phyloP scores from a whole-genome alignment of 202 grass and related monocot species.

The Dendrocalamus latiflorus region DNA sequence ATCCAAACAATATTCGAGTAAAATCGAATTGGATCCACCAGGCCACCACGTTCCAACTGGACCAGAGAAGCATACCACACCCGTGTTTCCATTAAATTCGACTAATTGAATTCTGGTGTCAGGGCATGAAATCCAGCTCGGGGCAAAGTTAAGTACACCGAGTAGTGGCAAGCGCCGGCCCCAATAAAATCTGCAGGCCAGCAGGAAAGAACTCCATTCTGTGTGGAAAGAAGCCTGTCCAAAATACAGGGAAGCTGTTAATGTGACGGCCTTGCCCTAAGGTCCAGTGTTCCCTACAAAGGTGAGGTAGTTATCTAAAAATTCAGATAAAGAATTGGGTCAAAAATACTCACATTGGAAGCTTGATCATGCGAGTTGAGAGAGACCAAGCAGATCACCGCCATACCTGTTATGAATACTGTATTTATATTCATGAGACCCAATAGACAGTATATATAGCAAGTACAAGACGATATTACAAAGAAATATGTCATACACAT shows the following conservation, averaged over 20 bases:
- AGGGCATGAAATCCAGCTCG: slow-evolving; percentile 22
- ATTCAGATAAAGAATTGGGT: not conserved
- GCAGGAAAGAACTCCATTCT: not conserved
- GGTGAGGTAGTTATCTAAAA: not conserved
- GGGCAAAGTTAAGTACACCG: slow-evolving; percentile 2
- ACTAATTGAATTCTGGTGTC: not conserved
- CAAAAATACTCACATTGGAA: slow-evolving; percentile 20
- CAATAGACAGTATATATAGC: too few relatives aligned
- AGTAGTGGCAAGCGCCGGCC: slow-evolving; percentile 43
- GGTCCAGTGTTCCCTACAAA: not conserved
- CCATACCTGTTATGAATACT: too few relatives aligned
- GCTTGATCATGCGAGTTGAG: not conserved
- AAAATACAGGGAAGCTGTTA: not conserved
- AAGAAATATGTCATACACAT: too few relatives aligned
- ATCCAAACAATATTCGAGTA: not conserved
- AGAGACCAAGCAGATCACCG: not conserved
- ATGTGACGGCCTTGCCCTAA: not conserved
- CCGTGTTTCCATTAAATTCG: slow-evolving; percentile 7
- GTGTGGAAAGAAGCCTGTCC: not conserved
- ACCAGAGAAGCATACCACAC: too few relatives aligned
- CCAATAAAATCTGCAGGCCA: slow-evolving; percentile 17
- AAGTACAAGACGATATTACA: too few relatives aligned
- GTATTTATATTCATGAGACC: too few relatives aligned
- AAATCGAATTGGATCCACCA: not conserved
- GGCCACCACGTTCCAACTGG: not conserved